A percentile compares a stretch with the other conserved stretches of the same genome.
These are phyloP conservation scores for Quercus aquifolioides DNA, from an alignment of 306 rosid species.

Conservation along the genomic window DNA sequence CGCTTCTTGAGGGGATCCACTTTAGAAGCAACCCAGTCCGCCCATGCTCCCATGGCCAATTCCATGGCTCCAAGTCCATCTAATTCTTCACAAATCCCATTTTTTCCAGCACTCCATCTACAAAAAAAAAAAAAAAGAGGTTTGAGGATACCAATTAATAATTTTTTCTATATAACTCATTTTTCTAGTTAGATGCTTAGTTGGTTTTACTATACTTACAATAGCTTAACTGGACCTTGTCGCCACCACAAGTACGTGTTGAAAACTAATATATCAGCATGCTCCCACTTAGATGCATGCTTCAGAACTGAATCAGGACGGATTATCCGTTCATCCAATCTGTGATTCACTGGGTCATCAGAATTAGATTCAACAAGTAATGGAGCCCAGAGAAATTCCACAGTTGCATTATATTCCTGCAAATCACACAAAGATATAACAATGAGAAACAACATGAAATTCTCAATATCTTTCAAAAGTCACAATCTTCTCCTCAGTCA, in stretches of 20 bases:
- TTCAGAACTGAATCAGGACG: slow-evolving; percentile 88
- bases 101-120: slow-evolving; percentile 79
- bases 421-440: slow-evolving; percentile 21
- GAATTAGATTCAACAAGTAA: slow-evolving; percentile 95
- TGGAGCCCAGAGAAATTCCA: slow-evolving; percentile 98
- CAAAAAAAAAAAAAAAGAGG: slow-evolving; percentile 17
- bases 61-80: slow-evolving; percentile 80
- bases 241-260: slow-evolving; percentile 99
- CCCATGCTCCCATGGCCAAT: slow-evolving; percentile 95
- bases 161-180: neutral
- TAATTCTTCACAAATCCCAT: slow-evolving; percentile 70
- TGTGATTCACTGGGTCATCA: slow-evolving; percentile 95
- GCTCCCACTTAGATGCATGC: slow-evolving; percentile 78
- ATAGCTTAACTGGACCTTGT: slow-evolving; percentile 97
- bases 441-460: neutral
- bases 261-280: slow-evolving; percentile 88
- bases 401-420: slow-evolving; percentile 95
- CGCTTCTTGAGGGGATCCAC: slow-evolving; percentile 63
- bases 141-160: slow-evolving; percentile 4
- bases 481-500: neutral
- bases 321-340: slow-evolving; percentile 76
- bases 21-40: slow-evolving; percentile 80
- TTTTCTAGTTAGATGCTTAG: neutral
- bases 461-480: neutral
- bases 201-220: slow-evolving; percentile 47